phyloP scores from a whole-genome alignment of 2,329 filamentous ascomycete genomes.

The Metarhizium sp. region DNA sequence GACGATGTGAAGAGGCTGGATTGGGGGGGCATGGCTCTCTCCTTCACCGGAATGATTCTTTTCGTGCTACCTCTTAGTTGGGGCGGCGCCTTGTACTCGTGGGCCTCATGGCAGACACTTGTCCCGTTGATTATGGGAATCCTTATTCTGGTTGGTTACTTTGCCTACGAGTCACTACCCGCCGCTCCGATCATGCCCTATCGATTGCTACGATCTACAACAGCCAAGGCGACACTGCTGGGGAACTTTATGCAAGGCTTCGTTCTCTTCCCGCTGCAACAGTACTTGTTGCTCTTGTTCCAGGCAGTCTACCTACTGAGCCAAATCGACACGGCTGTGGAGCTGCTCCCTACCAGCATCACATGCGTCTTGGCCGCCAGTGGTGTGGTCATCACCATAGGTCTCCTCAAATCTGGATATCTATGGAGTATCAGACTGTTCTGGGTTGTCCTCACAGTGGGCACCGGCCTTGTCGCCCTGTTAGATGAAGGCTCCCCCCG shows the following conservation, averaged over 20 bases:
- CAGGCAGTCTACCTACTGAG: slow-evolving; percentile 13
- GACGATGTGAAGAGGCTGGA: slow-evolving; percentile 21
- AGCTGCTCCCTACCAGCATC: neutral
- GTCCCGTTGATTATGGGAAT: slow-evolving; percentile 22
- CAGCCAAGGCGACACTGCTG: slow-evolving; percentile 18
- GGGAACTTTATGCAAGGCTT: slow-evolving; percentile 21
- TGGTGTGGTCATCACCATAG: neutral
- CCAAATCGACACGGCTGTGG: neutral
- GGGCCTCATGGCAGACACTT: slow-evolving; percentile 23
- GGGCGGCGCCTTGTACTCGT: slow-evolving; percentile 22
- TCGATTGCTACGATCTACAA: slow-evolving; percentile 16
- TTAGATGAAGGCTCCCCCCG: too few relatives aligned
- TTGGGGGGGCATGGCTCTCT: slow-evolving; percentile 20
- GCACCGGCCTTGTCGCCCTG: too few relatives aligned
- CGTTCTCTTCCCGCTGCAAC: slow-evolving; percentile 16
- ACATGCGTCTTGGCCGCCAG: neutral
- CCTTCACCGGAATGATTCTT: slow-evolving; percentile 13
- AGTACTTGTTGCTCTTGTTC: slow-evolving; percentile 22
- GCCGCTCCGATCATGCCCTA: slow-evolving; percentile 19
- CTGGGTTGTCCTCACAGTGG: too few relatives aligned
- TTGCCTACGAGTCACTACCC: slow-evolving; percentile 18
- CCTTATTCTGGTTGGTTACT: slow-evolving; percentile 17
- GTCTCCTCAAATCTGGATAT: too few relatives aligned
- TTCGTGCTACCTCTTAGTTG: slow-evolving; percentile 24
- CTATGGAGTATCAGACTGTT: too few relatives aligned